Percentiles rank a stretch among this genome's conserved stretches.
Evolutionary conservation across 495 filamentous ascomycete species (phyloP).

Genomic region (Podospora australis): DNA sequence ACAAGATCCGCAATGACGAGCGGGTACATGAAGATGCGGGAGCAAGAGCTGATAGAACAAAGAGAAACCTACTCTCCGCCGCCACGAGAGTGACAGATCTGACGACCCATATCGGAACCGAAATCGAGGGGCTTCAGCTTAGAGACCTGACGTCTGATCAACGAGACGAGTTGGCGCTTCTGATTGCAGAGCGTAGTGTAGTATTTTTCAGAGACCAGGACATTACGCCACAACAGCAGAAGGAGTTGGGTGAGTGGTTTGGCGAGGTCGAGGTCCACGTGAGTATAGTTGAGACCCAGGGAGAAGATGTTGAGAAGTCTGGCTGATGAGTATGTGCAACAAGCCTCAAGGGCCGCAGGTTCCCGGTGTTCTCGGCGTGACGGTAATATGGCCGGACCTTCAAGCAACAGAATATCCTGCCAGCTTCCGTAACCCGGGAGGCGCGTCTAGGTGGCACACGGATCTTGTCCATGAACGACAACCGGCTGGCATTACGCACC

Average conservation of each 20-base stretch:
- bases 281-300: conserved; percentile 20
- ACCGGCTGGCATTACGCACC: conserved; percentile 63
- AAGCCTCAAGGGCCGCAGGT: conserved; percentile 66
- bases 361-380: conserved; percentile 56
- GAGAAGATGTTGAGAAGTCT: neutral
- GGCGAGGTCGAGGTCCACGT: conserved; percentile 65
- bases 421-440: conserved; percentile 58
- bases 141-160: conserved; percentile 63
- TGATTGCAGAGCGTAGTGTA: conserved; percentile 67
- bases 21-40: conserved; percentile 55
- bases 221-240: conserved; percentile 62
- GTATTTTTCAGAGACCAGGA: conserved; percentile 74
- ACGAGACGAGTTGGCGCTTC: conserved; percentile 62
- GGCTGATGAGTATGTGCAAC: conserved; percentile 2
- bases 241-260: conserved; percentile 57
- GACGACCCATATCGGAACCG: conserved; percentile 63
- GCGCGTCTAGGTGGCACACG: conserved; percentile 61
- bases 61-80: conserved; percentile 57
- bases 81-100: conserved; percentile 61
- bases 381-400: conserved; percentile 63
- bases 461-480: conserved; percentile 66
- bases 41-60: conserved; percentile 58
- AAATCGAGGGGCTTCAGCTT: conserved; percentile 62
- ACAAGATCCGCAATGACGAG: conserved; percentile 53
- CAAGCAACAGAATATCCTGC: conserved; percentile 48